Evolutionary conservation across 495 filamentous ascomycete genomes (phyloP).

Genomic region (Annulohypoxylon nitens): DNA sequence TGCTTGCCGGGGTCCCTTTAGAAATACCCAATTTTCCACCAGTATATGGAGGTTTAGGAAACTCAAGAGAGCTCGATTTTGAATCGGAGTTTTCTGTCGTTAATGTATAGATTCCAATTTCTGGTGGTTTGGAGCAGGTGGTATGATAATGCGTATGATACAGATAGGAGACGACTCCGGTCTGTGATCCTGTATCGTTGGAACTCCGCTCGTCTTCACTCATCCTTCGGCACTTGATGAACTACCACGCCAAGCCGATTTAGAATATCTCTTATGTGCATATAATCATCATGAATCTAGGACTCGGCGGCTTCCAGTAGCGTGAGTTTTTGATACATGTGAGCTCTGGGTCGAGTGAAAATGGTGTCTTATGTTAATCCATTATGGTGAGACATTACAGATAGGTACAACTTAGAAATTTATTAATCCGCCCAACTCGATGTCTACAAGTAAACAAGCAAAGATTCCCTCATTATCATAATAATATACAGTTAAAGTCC

Average conservation of each 20-base stretch:
- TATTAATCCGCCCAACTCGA: neutral
- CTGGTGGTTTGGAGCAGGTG: neutral
- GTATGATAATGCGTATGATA: neutral
- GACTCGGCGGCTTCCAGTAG: neutral
- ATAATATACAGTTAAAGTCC: neutral
- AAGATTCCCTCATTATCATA: too few relatives aligned
- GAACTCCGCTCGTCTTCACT: neutral
- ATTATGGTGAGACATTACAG: too few relatives aligned
- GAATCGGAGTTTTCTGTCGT: neutral
- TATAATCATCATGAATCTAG: neutral
- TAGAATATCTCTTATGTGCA: conserved; percentile 13
- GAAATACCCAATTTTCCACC: neutral
- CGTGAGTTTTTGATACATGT: neutral
- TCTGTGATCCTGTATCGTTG: neutral
- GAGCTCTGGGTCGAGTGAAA: neutral
- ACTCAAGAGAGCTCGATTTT: neutral
- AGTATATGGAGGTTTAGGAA: neutral
- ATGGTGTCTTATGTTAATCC: neutral
- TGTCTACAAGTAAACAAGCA: neutral
- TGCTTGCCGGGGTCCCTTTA: neutral
- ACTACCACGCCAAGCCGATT: conserved; percentile 21
- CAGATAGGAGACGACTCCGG: neutral
- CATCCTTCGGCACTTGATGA: conserved; percentile 19
- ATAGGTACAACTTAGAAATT: neutral
- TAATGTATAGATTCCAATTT: neutral